phyloP scores from a whole-genome alignment of 805 yeast species.

The Metschnikowia anglica region DNA sequence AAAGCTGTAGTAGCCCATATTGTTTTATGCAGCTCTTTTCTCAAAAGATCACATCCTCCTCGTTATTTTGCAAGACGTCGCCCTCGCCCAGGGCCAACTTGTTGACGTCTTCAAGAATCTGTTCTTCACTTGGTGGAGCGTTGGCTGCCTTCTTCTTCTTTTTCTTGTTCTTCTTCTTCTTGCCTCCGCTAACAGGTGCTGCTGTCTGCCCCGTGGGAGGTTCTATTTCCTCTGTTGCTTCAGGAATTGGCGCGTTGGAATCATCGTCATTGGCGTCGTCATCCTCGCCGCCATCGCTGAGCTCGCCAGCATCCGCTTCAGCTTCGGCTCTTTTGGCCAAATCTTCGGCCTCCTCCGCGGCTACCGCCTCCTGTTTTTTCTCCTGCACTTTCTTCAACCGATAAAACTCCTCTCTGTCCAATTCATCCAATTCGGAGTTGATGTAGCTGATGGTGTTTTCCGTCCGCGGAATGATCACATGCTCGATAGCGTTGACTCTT shows the following conservation, averaged over 20 bases:
- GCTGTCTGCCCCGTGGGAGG: slow-evolving; percentile 2
- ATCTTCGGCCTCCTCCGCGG: slow-evolving; percentile 59
- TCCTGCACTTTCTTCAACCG: slow-evolving; percentile 95
- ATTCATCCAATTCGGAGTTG: slow-evolving; percentile 93
- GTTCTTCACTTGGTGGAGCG: slow-evolving; percentile 16
- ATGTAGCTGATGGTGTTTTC: slow-evolving; percentile 91
- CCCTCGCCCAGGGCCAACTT: slow-evolving; percentile 25
- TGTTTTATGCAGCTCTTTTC: background rate
- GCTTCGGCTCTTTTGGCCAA: slow-evolving; percentile 21
- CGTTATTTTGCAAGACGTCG: slow-evolving; percentile 40
- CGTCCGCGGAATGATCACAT: slow-evolving; percentile 95
- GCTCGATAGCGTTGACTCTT: slow-evolving; percentile 98
- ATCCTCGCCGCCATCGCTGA: slow-evolving; percentile 13
- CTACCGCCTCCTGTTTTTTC: slow-evolving; percentile 81
- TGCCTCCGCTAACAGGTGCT: slow-evolving; percentile 7
- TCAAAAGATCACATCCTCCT: slow-evolving; percentile 47
- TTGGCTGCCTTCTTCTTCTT: slow-evolving; percentile 16
- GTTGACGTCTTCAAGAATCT: slow-evolving; percentile 30
- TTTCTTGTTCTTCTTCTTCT: slow-evolving; percentile 20
- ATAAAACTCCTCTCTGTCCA: slow-evolving; percentile 97
- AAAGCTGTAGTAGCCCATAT: background rate
- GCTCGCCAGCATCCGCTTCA: slow-evolving; percentile 25
- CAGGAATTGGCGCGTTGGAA: slow-evolving; percentile 7
- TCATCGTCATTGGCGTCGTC: slow-evolving; percentile 24
- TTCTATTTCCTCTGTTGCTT: slow-evolving; percentile 1